phyloP scores from a whole-genome alignment of 2,329 filamentous ascomycete species.

The Fusarium sp. region DNA sequence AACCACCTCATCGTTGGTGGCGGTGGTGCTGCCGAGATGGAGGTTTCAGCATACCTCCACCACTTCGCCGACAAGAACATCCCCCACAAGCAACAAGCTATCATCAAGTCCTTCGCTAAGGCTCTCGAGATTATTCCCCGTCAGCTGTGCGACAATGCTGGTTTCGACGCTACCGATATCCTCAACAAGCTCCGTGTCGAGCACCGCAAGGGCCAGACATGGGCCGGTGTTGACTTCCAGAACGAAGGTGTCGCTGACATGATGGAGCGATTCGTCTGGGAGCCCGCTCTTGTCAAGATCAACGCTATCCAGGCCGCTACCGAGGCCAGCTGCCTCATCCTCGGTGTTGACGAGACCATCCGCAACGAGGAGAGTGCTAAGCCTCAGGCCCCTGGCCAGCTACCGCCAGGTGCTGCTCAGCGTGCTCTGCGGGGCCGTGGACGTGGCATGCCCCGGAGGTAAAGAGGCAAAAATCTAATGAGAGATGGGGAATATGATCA shows the following conservation, averaged over 20 bases:
- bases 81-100: slow-evolving; percentile 93
- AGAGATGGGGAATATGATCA: slow-evolving; percentile 42
- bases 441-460: slow-evolving; percentile 90
- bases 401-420: slow-evolving; percentile 89
- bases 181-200: slow-evolving; percentile 96
- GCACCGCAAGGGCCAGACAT: slow-evolving; percentile 92
- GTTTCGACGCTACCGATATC: slow-evolving; percentile 98
- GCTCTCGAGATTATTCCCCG: slow-evolving; percentile 96
- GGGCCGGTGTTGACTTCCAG: slow-evolving; percentile 96
- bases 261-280: slow-evolving; percentile 97
- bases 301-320: slow-evolving; percentile 97
- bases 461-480: slow-evolving; percentile 48
- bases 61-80: slow-evolving; percentile 93
- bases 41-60: slow-evolving; percentile 94
- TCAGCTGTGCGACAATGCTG: slow-evolving; percentile 98
- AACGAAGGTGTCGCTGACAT: slow-evolving; percentile 95
- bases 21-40: slow-evolving; percentile 96
- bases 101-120: slow-evolving; percentile 98
- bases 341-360: slow-evolving; percentile 98
- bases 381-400: slow-evolving; percentile 84
- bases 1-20: slow-evolving; percentile 96
- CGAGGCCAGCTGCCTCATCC: slow-evolving; percentile 94
- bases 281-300: slow-evolving; percentile 94
- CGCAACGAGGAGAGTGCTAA: slow-evolving; percentile 94
- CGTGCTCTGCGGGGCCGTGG: slow-evolving; percentile 87